A percentile compares a stretch with the other conserved stretches of the same genome.
phyloP scores from a whole-genome alignment of 2,329 filamentous ascomycete genomes.

The Bipolaris victoriae region DNA sequence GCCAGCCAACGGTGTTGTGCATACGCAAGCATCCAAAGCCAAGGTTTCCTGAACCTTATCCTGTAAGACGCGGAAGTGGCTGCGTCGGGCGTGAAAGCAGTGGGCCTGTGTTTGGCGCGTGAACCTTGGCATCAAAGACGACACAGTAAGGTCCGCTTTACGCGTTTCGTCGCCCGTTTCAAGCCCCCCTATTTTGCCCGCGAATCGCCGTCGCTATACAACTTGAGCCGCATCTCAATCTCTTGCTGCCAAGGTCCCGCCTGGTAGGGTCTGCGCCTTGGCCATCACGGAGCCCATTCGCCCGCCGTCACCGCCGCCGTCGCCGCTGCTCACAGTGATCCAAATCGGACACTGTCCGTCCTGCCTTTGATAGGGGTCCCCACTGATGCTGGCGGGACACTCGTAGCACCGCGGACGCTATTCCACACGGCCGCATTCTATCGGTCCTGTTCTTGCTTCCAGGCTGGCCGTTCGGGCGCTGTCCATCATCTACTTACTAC shows the following conservation, averaged over 20 bases:
- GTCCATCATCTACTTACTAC: neutral
- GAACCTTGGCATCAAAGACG: constrained; percentile 40
- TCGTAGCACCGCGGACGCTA: constrained; percentile 20
- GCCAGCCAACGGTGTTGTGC: constrained; percentile 23
- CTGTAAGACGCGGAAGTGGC: constrained; percentile 27
- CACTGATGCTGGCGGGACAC: constrained; percentile 3
- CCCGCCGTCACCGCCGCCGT: constrained; percentile 7
- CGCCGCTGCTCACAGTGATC: constrained; percentile 13
- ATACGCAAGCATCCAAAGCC: constrained; percentile 21
- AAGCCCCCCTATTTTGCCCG: constrained; percentile 29
- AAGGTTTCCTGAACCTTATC: constrained; percentile 22
- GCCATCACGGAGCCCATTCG: constrained; percentile 25
- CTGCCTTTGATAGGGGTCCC: constrained; percentile 5
- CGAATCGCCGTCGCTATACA: constrained; percentile 23
- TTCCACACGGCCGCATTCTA: constrained; percentile 8
- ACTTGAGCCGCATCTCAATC: constrained; percentile 37
- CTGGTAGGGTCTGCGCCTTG: constrained; percentile 16
- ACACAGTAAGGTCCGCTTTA: constrained; percentile 40
- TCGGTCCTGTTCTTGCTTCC: constrained; percentile 8
- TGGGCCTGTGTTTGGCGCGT: constrained; percentile 41
- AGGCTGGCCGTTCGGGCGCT: neutral
- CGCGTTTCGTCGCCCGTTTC: constrained; percentile 46
- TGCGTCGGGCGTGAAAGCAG: constrained; percentile 32
- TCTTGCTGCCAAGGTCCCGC: constrained; percentile 28
- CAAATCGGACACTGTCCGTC: constrained; percentile 12